phyloP scores from a whole-genome alignment of 164 flowering plant genomes.

The Cinnamomum micranthum region DNA sequence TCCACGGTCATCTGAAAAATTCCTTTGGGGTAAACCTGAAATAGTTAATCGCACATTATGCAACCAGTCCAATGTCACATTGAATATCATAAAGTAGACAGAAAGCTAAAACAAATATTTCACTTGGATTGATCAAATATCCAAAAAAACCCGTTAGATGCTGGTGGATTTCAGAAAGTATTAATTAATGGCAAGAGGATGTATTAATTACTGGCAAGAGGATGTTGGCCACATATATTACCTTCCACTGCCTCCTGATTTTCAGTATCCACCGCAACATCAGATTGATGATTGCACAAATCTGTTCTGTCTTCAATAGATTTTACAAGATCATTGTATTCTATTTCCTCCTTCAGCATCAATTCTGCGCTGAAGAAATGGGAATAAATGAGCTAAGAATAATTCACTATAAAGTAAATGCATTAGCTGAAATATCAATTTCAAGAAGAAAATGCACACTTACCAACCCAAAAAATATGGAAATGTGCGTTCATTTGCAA shows the following conservation, averaged over 20 bases:
- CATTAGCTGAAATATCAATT: neutral
- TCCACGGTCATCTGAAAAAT: conserved; percentile 35
- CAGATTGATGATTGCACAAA: conserved; percentile 13
- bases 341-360: conserved; percentile 68
- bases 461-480: no score
- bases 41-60: neutral
- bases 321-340: conserved; percentile 85
- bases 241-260: conserved; percentile 25
- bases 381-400: neutral
- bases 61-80: neutral
- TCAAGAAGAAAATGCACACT: no score
- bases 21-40: conserved; percentile 29
- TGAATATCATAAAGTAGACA: neutral
- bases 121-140: no score
- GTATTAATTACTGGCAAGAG: neutral
- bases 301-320: conserved; percentile 30
- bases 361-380: conserved; percentile 66
- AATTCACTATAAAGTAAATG: neutral
- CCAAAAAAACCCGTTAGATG: no score
- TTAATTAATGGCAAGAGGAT: neutral
- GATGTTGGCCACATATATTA: conserved; percentile 6
- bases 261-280: conserved; percentile 11
- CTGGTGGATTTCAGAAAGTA: no score
- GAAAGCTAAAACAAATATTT: neutral
- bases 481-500: no score